These are phyloP conservation scores for Aspergillus niger DNA, from an alignment of 2,329 filamentous ascomycete species.

Conservation along the genomic window DNA sequence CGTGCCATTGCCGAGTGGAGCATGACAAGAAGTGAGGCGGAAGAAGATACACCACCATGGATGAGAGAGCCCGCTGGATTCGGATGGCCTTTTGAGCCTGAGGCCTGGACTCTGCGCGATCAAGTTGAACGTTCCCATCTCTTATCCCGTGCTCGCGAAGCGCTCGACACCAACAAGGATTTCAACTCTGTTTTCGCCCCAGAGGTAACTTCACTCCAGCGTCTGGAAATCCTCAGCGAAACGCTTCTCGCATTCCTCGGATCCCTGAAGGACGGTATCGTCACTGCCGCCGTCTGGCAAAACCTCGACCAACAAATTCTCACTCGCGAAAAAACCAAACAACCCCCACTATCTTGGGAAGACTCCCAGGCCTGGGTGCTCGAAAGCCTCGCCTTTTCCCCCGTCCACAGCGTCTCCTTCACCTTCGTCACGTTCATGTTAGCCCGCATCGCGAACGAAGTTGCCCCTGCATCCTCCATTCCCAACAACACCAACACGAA, in stretches of 20 bases:
- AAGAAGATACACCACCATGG: conserved; percentile 52
- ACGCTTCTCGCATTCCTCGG: conserved; percentile 73
- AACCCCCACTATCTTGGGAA: conserved; percentile 50
- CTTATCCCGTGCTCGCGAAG: conserved; percentile 56
- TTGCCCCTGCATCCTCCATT: conserved; percentile 45
- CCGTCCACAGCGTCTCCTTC: conserved; percentile 84
- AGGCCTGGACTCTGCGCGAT: conserved; percentile 51
- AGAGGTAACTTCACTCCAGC: conserved; percentile 64
- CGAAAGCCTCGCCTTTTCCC: conserved; percentile 70
- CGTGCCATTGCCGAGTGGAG: conserved; percentile 64
- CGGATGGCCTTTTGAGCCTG: conserved; percentile 62
- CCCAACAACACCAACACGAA: background rate
- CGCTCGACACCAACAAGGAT: conserved; percentile 70
- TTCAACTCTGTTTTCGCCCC: conserved; percentile 64
- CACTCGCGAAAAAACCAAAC: conserved; percentile 53
- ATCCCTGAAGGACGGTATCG: conserved; percentile 75
- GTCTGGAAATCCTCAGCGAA: conserved; percentile 73
- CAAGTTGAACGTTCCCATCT: conserved; percentile 46
- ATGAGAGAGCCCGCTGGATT: conserved; percentile 43
- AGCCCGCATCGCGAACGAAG: conserved; percentile 58
- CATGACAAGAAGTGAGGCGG: conserved; percentile 53
- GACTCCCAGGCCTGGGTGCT: conserved; percentile 65
- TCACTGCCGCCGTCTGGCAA: conserved; percentile 70
- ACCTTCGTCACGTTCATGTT: conserved; percentile 83
- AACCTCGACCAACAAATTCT: conserved; percentile 63